Evolutionary conservation across 179 eudicot species (phyloP).

Genomic region (Pouteria campechiana): DNA sequence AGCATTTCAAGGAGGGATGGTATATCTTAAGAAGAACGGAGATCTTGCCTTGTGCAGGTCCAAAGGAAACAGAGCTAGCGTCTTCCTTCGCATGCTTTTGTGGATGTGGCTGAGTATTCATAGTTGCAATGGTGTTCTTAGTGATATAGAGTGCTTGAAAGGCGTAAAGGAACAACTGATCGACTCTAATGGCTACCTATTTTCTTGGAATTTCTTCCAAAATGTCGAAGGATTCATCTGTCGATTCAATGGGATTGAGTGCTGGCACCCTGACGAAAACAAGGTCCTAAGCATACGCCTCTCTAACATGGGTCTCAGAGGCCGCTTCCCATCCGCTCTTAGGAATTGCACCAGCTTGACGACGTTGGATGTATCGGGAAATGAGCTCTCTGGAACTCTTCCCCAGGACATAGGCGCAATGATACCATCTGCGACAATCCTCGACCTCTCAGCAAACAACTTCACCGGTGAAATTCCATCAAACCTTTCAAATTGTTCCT

Average conservation of each 20-base stretch:
- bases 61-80: too few species aligned
- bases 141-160: conserved; percentile 45
- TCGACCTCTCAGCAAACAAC: conserved; percentile 65
- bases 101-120: conserved; percentile 17
- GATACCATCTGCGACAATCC: conserved; percentile 24
- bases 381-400: conserved; percentile 41
- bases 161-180: conserved; percentile 15
- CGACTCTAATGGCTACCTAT: conserved; percentile 42
- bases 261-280: conserved; percentile 72
- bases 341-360: conserved; percentile 46
- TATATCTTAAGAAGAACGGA: too few species aligned
- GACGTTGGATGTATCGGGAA: conserved; percentile 60
- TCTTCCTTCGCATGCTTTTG: conserved; percentile 4
- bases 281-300: conserved; percentile 55
- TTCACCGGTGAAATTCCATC: conserved; percentile 59
- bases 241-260: conserved; percentile 57
- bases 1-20: too few species aligned
- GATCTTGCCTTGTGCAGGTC: too few species aligned
- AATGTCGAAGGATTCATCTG: conserved; percentile 62
- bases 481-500: conserved; percentile 40
- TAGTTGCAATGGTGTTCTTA: conserved; percentile 19
- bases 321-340: conserved; percentile 56
- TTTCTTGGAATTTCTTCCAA: conserved; percentile 54
- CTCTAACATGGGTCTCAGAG: conserved; percentile 53
- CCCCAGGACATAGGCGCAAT: conserved; percentile 40